Base-by-base conservation (phyloP, 1,284 basidiomycete species). In the Cystobasidium pallidum region DNA sequence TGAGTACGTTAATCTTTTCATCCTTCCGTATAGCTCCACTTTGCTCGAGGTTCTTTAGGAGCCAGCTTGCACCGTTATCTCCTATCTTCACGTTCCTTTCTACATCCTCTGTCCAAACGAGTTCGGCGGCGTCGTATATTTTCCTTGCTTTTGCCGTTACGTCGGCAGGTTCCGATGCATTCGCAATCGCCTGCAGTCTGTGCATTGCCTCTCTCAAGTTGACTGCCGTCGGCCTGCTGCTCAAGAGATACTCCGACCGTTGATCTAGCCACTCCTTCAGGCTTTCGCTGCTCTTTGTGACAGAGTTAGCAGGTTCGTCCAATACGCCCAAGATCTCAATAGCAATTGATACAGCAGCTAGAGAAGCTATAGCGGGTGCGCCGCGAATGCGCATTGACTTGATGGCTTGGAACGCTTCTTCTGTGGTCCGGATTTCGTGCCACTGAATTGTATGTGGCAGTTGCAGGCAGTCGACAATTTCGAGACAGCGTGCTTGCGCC, bases 351-450 rank as follows among this genome's bases (percentile, higher is more conserved):
- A 96, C 86, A 0, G 92, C 87, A 4, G 92, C 92, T 15, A 95
- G 86, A 1, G 92, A 92, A 0, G 89, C 93, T 66, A 96, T 94
- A n/a, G 93, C 93, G 0, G 93, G 93, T 10, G 93, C 93, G 7
- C 93, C 93, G 63, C 93, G 87, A 77, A 93, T 93, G 88, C 91
- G 75, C 93, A 96, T 95, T 15, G 88, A 85, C 82, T 91, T 93
- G 82, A 95, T 95, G 7, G 92, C 92, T 79, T 91, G 89, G 81
- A 91, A 89, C 0, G 92, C 92, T 64, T 92, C 86, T 73, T 92
- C 87, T 72, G 91, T 84, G 21, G 87, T 86, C 39, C 86, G 83
- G 62, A 95, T 88, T 54, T 36, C 11, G 72, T 66, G 81, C 82
- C 88, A 94, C 75, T 88, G 85, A 39, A 89, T 88, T 0, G 86